Evolutionary conservation across 2,329 filamentous ascomycete species (phyloP), one percentile per base, ranked within the genome.

Genomic region (Elsinoe australis): DNA sequence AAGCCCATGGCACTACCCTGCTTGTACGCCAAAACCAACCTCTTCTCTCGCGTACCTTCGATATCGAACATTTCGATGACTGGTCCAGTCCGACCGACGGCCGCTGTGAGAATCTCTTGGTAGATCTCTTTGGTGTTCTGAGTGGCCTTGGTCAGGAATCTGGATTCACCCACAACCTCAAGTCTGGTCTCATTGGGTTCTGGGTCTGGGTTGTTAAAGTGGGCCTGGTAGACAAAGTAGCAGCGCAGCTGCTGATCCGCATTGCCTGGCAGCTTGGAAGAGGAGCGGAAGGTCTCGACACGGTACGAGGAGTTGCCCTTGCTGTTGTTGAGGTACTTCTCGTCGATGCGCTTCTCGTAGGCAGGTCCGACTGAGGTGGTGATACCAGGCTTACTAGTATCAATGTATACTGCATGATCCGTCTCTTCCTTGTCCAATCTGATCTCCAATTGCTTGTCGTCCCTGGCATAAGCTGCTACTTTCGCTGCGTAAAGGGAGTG

Each of bases 21-120:
- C 58, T 90, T 88, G 75, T 95, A 96, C 36, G 89, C 92, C 59
- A 98, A 78, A 49, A 98, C 88, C 52, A 98, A 73, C 59, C 92
- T 80, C 78, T 95, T 96, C 73, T 98, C 92, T 24, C 84, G 79
- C 14, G 83, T 85, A 56, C 79, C 87, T 62, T 95, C 87, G 49
- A 98, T 89, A 64, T 98, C 90, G 60, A 94, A 98, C 66, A 94
- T 87, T 69, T 98, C 90, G 57, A 98, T 96, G 58, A 98, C 92
- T 2, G 92, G 92, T 4, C 92, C 92, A 26, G 87, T 90, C 53
- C 92, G 76, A 59, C 74, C 74, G 49, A 95, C 87, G 3, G 88
- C 88, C 49, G 86, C 79, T 62, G 85, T 80, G 61, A 98, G 89
- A 61, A 95, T 87, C 59, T 94, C 85, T 66, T 94, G 85, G 72